Evolutionary conservation across 495 filamentous ascomycete species (phyloP), one percentile per base, ranked within the genome.

Genomic region (Aspergillus mulundensis): DNA sequence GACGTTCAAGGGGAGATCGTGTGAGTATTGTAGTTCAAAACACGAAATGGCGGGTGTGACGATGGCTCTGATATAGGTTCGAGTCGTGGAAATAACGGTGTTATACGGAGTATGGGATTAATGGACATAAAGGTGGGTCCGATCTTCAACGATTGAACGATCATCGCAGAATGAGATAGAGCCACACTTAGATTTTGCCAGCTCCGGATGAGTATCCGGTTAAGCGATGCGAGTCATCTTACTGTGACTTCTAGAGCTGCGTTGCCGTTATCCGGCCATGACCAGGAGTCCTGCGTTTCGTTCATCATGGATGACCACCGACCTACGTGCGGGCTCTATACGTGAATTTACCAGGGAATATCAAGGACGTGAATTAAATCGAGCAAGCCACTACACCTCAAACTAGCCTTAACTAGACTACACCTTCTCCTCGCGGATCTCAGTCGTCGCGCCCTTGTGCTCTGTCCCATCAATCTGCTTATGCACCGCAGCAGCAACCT

Each of bases 401-500:
- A n/a, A 12, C 23, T 5, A 50, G n/a, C 19, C 47, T 18, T 39
- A 34, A 38, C n/a, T 38, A 45, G 30, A 54, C 51, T 38, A 45
- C 42, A 54, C 51, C 12, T 38, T 36, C n/a, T 56, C 54, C 21
- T 56, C 54, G 7, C 30, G 34, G 20, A 56, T 56, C 46, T 56
- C 53, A 18, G 54, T 23, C 6, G 45, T 36, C 12, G 16, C 28
- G 5, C 16, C 25, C 57, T 65, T 59, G 32, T 49, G 46, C 28
- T 64, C 44, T n/a, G 50, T 40, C 3, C 44, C 51, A 20, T 58
- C 66, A 2, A 66, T 54, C 54, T 66, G 53, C 62, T 82, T 81
- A 57, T 78, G 76, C 12, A 80, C 75, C 15, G 72, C 74, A 10
- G 70, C 70, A 20, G 73, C 68, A 14, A 77, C 72, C 47, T 77